Evolutionary conservation across 768 basidiomycete species (phyloP).

Genomic region (Dioszegia crocea): DNA sequence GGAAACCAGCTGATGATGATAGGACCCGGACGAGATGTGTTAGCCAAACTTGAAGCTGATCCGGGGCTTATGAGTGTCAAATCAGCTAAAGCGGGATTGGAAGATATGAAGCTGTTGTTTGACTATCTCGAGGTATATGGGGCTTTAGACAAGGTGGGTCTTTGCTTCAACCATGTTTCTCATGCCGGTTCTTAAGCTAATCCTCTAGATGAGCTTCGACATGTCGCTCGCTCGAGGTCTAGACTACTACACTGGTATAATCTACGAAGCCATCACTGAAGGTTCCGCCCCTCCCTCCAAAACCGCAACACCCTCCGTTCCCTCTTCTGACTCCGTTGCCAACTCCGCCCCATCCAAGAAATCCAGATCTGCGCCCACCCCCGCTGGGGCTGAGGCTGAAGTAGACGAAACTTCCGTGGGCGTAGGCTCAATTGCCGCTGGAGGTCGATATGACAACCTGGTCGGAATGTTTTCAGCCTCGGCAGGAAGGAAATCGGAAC

Average conservation of each 20-base stretch:
- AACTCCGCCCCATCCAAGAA: constrained; percentile 30
- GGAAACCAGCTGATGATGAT: constrained; percentile 6
- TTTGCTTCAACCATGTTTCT: neutral
- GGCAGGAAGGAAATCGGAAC: constrained; percentile 61
- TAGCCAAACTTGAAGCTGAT: constrained; percentile 67
- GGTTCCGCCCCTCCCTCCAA: constrained; percentile 88
- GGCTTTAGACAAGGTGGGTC: constrained; percentile 66
- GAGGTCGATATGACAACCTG: constrained; percentile 92
- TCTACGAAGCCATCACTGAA: constrained; percentile 92
- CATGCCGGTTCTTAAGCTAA: neutral
- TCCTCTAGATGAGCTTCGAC: constrained; percentile 79
- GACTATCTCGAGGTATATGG: constrained; percentile 73
- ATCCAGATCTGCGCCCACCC: constrained; percentile 11
- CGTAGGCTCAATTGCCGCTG: constrained; percentile 98
- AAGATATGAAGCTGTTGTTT: constrained; percentile 83
- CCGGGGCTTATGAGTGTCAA: constrained; percentile 62
- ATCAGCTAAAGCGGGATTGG: constrained; percentile 73
- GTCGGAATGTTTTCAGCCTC: constrained; percentile 79
- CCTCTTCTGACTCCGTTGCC: constrained; percentile 42
- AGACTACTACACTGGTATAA: constrained; percentile 98
- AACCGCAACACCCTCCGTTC: constrained; percentile 57
- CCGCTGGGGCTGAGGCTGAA: constrained; percentile 55
- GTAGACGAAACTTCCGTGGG: constrained; percentile 89
- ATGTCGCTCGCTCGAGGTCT: constrained; percentile 94
- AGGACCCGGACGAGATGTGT: constrained; percentile 70